These are phyloP conservation scores for Globisporangium lucens DNA, from an alignment of 352 stramenopile genomes.

Conservation along the genomic window DNA sequence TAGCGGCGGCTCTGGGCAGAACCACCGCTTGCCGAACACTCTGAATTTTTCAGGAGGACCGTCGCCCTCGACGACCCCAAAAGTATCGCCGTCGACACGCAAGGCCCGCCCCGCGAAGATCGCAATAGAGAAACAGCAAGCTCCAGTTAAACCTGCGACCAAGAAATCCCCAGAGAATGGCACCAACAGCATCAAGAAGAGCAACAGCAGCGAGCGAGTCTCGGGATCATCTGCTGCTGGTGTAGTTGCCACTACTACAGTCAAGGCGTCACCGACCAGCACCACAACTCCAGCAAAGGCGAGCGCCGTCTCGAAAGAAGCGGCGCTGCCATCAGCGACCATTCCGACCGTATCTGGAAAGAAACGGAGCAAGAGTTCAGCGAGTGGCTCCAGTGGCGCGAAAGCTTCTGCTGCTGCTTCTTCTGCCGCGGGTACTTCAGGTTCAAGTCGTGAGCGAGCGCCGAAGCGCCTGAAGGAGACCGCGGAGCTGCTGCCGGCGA, in stretches of 20 bases:
- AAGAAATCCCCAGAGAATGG: constrained; percentile 4
- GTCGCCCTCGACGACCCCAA: background rate
- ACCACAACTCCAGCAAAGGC: background rate
- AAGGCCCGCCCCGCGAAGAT: constrained; percentile 10
- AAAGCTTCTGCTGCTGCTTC: background rate
- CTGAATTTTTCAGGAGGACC: background rate
- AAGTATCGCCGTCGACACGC: background rate
- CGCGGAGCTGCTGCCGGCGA: constrained; percentile 5
- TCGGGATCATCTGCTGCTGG: background rate
- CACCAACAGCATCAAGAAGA: constrained; percentile 3
- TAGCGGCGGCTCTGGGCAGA: background rate
- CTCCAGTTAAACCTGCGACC: background rate
- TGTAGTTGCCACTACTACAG: too few species aligned
- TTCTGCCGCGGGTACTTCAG: background rate
- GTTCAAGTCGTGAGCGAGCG: background rate
- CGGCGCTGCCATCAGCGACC: background rate
- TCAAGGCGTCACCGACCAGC: background rate
- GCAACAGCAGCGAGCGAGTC: background rate
- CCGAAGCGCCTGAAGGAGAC: constrained; percentile 17
- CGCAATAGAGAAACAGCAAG: background rate
- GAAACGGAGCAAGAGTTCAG: constrained; percentile 15
- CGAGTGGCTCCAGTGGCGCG: background rate
- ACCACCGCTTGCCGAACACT: background rate
- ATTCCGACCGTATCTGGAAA: constrained; percentile 6
- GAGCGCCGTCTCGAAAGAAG: background rate